phyloP scores from a whole-genome alignment of 768 basidiomycete genomes.

The Mycena maculata region DNA sequence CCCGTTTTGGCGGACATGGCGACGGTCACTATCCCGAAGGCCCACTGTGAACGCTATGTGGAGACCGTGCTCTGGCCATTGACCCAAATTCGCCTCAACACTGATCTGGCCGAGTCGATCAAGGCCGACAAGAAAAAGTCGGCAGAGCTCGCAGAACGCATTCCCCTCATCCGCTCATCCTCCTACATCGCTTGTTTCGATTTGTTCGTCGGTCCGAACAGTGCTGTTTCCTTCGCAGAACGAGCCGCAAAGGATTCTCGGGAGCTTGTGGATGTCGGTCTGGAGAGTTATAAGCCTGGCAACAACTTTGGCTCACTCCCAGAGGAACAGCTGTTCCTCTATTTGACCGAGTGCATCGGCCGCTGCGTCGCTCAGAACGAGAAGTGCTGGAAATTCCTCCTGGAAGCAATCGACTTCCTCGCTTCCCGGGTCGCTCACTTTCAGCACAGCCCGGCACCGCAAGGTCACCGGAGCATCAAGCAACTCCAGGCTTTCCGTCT shows the following conservation, averaged over 20 bases:
- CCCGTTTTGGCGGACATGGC: slow-evolving; percentile 33
- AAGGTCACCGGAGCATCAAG: slow-evolving; percentile 26
- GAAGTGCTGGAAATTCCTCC: slow-evolving; percentile 24
- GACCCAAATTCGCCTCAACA: slow-evolving; percentile 23
- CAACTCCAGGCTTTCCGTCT: slow-evolving; percentile 28
- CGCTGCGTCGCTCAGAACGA: slow-evolving; percentile 27
- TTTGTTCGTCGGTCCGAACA: slow-evolving; percentile 19
- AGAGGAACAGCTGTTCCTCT: slow-evolving; percentile 26
- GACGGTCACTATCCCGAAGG: slow-evolving; percentile 27
- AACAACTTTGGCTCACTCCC: slow-evolving; percentile 13
- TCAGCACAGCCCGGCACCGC: slow-evolving; percentile 19
- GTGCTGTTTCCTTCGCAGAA: slow-evolving; percentile 28
- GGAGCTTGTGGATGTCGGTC: slow-evolving; percentile 16
- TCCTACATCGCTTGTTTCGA: slow-evolving; percentile 26
- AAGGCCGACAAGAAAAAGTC: slow-evolving; percentile 29
- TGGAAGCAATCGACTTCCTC: slow-evolving; percentile 21
- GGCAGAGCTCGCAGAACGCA: slow-evolving; percentile 29
- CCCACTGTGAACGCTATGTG: slow-evolving; percentile 30
- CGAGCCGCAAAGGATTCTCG: slow-evolving; percentile 18
- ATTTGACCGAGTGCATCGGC: slow-evolving; percentile 27
- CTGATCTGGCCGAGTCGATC: slow-evolving; percentile 15
- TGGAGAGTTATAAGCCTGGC: slow-evolving; percentile 14
- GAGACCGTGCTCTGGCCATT: slow-evolving; percentile 34
- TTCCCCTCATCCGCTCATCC: slow-evolving; percentile 19
- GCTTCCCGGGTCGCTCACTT: slow-evolving; percentile 23